Evolutionary conservation across 306 rosid genomes (phyloP).

Genomic region (Crotalaria pallida): DNA sequence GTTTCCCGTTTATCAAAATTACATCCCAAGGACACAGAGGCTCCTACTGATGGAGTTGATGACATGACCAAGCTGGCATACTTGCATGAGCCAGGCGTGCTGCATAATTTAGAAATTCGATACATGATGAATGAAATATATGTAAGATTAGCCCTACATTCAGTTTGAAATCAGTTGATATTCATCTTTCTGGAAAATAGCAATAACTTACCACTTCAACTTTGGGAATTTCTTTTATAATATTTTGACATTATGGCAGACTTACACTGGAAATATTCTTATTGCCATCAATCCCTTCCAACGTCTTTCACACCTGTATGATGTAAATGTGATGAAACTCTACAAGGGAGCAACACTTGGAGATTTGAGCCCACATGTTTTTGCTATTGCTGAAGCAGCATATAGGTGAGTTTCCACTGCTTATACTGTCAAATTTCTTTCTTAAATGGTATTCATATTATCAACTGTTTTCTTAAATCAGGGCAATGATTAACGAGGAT

Average conservation of each 20-base stretch:
- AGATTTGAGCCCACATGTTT: slow-evolving; percentile 78
- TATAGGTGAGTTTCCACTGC: slow-evolving; percentile 56
- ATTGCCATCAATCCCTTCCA: slow-evolving; percentile 93
- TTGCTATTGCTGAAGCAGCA: slow-evolving; percentile 84
- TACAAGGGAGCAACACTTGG: slow-evolving; percentile 63
- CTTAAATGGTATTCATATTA: slow-evolving; percentile 18
- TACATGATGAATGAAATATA: slow-evolving; percentile 71
- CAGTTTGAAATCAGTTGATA: slow-evolving; percentile 25
- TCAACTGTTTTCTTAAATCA: slow-evolving; percentile 29
- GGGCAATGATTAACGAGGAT: slow-evolving; percentile 79
- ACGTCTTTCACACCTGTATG: slow-evolving; percentile 59
- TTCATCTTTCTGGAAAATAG: slow-evolving; percentile 25
- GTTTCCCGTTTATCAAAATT: slow-evolving; percentile 58
- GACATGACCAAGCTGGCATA: slow-evolving; percentile 90
- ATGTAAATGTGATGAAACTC: slow-evolving; percentile 52
- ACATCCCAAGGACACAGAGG: slow-evolving; percentile 65
- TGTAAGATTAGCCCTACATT: slow-evolving; percentile 46
- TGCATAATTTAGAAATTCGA: slow-evolving; percentile 70
- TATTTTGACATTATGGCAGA: slow-evolving; percentile 58
- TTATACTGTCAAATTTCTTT: slow-evolving; percentile 25
- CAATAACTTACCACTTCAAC: slow-evolving; percentile 26
- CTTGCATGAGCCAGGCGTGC: slow-evolving; percentile 90
- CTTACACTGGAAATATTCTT: slow-evolving; percentile 91
- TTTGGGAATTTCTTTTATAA: slow-evolving; percentile 31
- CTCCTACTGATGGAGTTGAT: slow-evolving; percentile 62